Evolutionary conservation across 192 early-diverging fungal species (phyloP).

Genomic region (Podila verticillata): DNA sequence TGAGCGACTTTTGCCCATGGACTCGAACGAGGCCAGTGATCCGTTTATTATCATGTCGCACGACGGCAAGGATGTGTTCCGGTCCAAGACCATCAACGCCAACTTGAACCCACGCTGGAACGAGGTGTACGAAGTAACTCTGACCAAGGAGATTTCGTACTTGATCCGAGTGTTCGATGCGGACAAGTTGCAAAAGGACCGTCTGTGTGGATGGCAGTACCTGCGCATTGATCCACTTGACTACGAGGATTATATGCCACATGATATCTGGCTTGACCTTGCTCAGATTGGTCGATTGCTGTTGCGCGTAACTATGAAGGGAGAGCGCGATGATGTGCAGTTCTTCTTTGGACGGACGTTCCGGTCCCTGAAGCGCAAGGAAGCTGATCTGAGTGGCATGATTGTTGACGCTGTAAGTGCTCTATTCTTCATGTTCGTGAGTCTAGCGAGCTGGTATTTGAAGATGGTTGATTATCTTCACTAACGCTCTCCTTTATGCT

Average conservation of each 20-base stretch:
- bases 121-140: slow-evolving; percentile 74
- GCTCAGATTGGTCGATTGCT: slow-evolving; percentile 73
- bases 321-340: slow-evolving; percentile 82
- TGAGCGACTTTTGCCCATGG: slow-evolving; percentile 68
- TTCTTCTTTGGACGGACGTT: slow-evolving; percentile 86
- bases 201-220: slow-evolving; percentile 70
- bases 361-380: slow-evolving; percentile 72
- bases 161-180: slow-evolving; percentile 59
- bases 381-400: slow-evolving; percentile 72
- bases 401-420: slow-evolving; percentile 72
- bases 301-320: slow-evolving; percentile 79
- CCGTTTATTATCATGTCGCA: slow-evolving; percentile 75
- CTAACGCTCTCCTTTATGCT: too few species aligned
- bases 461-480: too few species aligned
- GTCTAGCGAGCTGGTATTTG: too few species aligned
- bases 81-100: slow-evolving; percentile 69
- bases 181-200: slow-evolving; percentile 62
- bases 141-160: slow-evolving; percentile 59
- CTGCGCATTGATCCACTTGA: slow-evolving; percentile 65
- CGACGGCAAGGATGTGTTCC: slow-evolving; percentile 55
- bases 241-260: slow-evolving; percentile 69
- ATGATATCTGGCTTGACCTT: slow-evolving; percentile 76
- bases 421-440: neutral
- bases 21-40: slow-evolving; percentile 66
- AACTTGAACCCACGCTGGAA: slow-evolving; percentile 87